Conservation (phyloP, 495 filamentous ascomycete genomes). For the Glonium stellatum region DNA sequence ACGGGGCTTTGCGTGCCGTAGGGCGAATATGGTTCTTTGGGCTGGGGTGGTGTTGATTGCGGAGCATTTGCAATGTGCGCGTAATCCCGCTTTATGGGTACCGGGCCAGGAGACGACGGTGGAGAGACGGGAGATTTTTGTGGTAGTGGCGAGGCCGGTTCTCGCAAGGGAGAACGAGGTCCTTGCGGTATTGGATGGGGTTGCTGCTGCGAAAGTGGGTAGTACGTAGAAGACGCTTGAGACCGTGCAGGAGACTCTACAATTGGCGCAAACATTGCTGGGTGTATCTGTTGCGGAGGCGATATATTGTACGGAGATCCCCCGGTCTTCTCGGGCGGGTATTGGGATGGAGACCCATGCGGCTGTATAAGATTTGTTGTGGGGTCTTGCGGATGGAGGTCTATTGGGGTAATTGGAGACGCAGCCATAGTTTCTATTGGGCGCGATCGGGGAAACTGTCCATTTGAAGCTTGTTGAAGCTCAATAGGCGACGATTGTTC, state of each 20-base stretch:
- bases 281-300: conserved; percentile 4
- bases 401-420: conserved; percentile 15
- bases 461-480: not conserved
- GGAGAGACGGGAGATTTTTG: conserved; percentile 21
- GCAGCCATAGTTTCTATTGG: not conserved
- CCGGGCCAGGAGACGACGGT: conserved; percentile 10
- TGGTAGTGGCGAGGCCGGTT: conserved; percentile 3
- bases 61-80: not conserved
- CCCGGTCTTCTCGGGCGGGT: not conserved
- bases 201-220: not conserved
- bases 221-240: no score
- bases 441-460: not conserved
- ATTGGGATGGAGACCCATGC: not conserved
- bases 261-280: conserved; percentile 4
- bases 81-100: conserved; percentile 13
- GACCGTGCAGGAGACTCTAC: not conserved
- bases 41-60: not conserved
- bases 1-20: not conserved
- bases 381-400: conserved; percentile 19
- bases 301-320: not conserved
- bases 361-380: conserved; percentile 4
- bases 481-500: not conserved
- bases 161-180: conserved; percentile 8
- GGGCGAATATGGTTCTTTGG: conserved; percentile 19
- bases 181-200: not conserved